A percentile compares a stretch with the other conserved stretches of the same genome.
Conservation (phyloP, 495 filamentous ascomycete genomes). For the Xylaria sp. region DNA sequence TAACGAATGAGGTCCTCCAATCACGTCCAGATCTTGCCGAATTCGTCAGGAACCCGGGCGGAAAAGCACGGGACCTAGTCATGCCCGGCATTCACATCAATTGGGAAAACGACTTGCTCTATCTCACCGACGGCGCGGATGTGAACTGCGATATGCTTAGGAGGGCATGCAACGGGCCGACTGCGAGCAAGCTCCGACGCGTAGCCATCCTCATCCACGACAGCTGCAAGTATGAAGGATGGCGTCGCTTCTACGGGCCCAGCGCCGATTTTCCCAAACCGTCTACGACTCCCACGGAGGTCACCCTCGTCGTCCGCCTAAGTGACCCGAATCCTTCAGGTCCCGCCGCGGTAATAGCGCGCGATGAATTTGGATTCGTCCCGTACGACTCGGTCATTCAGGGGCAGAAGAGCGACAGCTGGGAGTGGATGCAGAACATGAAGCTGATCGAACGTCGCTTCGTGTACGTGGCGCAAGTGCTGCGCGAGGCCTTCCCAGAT, state of each 20-base stretch:
- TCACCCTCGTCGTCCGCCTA: slow-evolving; percentile 20
- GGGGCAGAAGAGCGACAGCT: slow-evolving; percentile 12
- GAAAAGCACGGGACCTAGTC: slow-evolving; percentile 1
- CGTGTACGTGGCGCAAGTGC: slow-evolving; percentile 19
- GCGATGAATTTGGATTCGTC: slow-evolving; percentile 25
- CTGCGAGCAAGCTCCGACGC: slow-evolving; percentile 20
- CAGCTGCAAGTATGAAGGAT: slow-evolving; percentile 22
- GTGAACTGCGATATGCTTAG: slow-evolving; percentile 25
- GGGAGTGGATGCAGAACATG: slow-evolving; percentile 30
- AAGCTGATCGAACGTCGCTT: slow-evolving; percentile 28
- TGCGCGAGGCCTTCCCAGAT: slow-evolving; percentile 27
- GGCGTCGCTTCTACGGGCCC: slow-evolving; percentile 19
- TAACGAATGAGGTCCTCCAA: not conserved
- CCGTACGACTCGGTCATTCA: slow-evolving; percentile 20
- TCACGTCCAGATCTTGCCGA: slow-evolving; percentile 8
- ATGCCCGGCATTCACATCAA: slow-evolving; percentile 17
- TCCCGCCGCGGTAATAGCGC: not conserved
- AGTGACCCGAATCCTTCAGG: not conserved
- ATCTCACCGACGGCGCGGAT: slow-evolving; percentile 25
- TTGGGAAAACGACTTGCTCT: slow-evolving; percentile 22
- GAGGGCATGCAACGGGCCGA: slow-evolving; percentile 19
- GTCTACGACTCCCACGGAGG: slow-evolving; percentile 21
- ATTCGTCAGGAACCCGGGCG: slow-evolving; percentile 14
- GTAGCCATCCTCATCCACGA: slow-evolving; percentile 25
- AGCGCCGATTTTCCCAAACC: slow-evolving; percentile 25